These are phyloP conservation scores for Trypanosoma cruzi DNA, from an alignment of 208 protist species.

Conservation along the genomic window DNA sequence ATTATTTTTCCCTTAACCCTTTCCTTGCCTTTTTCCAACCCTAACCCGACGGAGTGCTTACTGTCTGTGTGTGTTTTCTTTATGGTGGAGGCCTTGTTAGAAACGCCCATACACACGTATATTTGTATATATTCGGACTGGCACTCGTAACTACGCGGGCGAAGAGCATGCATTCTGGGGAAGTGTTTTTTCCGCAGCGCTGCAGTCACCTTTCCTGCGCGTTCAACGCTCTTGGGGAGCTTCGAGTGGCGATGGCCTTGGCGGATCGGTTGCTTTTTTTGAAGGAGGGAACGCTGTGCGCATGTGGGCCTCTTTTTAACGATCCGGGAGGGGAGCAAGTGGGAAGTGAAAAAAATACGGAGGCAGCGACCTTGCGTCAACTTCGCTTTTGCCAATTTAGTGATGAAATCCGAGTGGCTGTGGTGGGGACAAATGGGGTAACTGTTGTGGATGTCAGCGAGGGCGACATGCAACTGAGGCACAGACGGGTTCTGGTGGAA, in stretches of 20 bases:
- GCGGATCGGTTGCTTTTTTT: slow-evolving; percentile 62
- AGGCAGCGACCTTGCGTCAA: neutral
- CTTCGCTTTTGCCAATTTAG: slow-evolving; percentile 22
- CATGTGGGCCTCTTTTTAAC: slow-evolving; percentile 33
- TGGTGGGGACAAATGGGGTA: slow-evolving; percentile 16
- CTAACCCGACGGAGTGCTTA: neutral
- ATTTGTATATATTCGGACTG: neutral
- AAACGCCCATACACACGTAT: neutral
- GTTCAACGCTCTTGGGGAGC: slow-evolving; percentile 47
- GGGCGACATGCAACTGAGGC: slow-evolving; percentile 9
- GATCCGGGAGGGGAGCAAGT: slow-evolving; percentile 4
- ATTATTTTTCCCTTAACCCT: neutral
- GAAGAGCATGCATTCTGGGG: slow-evolving; percentile 13
- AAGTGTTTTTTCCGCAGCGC: slow-evolving; percentile 65
- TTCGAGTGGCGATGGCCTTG: slow-evolving; percentile 67
- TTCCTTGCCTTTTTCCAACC: neutral
- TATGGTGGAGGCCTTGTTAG: neutral
- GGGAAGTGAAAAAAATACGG: neutral
- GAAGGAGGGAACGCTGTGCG: slow-evolving; percentile 46
- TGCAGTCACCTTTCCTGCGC: slow-evolving; percentile 61
- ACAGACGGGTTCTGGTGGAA: slow-evolving; percentile 4
- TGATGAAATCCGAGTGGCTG: slow-evolving; percentile 25
- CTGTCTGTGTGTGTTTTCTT: slow-evolving; percentile 5
- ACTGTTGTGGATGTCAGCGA: slow-evolving; percentile 21
- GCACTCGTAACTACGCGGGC: too few species aligned